phyloP scores from a whole-genome alignment of 768 basidiomycete species.

The Neoboletus brunneissimus region DNA sequence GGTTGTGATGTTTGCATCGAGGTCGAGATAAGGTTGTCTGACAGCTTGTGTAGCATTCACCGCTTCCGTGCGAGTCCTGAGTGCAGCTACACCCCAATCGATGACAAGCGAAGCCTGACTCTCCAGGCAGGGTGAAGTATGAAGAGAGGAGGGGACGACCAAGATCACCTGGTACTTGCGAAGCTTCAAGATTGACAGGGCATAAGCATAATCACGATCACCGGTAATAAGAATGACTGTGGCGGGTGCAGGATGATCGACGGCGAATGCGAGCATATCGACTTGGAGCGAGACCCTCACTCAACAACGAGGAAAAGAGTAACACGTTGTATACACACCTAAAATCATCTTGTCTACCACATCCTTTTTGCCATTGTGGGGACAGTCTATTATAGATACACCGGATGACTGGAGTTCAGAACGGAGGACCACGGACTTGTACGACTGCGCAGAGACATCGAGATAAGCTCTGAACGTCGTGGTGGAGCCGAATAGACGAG shows the following conservation, averaged over 20 bases:
- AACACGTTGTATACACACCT: conserved; percentile 24
- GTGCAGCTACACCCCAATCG: conserved; percentile 47
- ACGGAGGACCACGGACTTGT: conserved; percentile 34
- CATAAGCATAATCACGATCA: conserved; percentile 66
- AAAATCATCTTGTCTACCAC: conserved; percentile 50
- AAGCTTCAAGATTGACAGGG: conserved; percentile 54
- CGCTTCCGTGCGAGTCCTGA: conserved; percentile 30
- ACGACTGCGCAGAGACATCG: conserved; percentile 40
- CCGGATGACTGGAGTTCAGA: conserved; percentile 46
- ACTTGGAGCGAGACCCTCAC: conserved; percentile 37
- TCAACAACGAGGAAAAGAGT: background rate
- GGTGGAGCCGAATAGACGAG: conserved; percentile 45
- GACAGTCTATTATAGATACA: conserved; percentile 39
- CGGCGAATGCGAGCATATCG: conserved; percentile 66
- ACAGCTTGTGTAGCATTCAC: conserved; percentile 9
- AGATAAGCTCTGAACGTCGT: conserved; percentile 54
- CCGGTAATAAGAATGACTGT: conserved; percentile 64
- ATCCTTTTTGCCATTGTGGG: conserved; percentile 33
- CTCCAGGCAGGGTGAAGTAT: conserved; percentile 45
- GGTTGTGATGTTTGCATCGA: conserved; percentile 21
- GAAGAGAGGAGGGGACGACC: conserved; percentile 39
- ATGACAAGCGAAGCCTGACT: conserved; percentile 52
- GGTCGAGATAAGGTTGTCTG: conserved; percentile 27
- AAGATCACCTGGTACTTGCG: conserved; percentile 53
- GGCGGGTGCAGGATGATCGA: conserved; percentile 52